phyloP scores from a whole-genome alignment of 331 rosid species.

The Pyrus hybrid region DNA sequence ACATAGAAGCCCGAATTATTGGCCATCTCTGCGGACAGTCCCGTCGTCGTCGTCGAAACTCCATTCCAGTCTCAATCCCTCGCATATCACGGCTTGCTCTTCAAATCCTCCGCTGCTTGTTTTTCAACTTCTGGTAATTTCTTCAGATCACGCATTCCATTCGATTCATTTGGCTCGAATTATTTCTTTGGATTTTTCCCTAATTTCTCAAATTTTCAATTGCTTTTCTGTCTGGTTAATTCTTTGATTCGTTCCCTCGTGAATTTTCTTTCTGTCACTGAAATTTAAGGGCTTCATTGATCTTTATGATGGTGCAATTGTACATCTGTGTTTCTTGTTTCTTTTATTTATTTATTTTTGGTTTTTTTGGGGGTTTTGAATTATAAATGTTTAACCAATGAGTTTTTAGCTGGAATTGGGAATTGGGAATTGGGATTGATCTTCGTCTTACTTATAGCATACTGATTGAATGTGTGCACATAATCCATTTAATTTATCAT shows the following conservation, averaged over 20 bases:
- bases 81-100: not conserved
- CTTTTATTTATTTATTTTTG: no score
- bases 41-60: not conserved
- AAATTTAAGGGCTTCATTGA: not conserved
- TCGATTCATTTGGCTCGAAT: not conserved
- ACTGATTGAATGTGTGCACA: not conserved
- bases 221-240: not conserved
- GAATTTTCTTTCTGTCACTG: not conserved
- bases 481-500: not conserved
- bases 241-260: not conserved
- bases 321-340: not conserved
- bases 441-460: not conserved
- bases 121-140: not conserved
- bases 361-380: not conserved
- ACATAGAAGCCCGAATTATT: not conserved
- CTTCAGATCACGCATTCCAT: not conserved
- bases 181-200: not conserved
- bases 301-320: not conserved
- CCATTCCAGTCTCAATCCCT: not conserved
- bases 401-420: not conserved
- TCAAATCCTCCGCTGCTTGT: not conserved
- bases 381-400: not conserved
- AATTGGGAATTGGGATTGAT: not conserved
- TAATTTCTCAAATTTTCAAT: not conserved
- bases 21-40: not conserved